Conservation (phyloP, 306 rosid genomes). For the Quercus alba region DNA sequence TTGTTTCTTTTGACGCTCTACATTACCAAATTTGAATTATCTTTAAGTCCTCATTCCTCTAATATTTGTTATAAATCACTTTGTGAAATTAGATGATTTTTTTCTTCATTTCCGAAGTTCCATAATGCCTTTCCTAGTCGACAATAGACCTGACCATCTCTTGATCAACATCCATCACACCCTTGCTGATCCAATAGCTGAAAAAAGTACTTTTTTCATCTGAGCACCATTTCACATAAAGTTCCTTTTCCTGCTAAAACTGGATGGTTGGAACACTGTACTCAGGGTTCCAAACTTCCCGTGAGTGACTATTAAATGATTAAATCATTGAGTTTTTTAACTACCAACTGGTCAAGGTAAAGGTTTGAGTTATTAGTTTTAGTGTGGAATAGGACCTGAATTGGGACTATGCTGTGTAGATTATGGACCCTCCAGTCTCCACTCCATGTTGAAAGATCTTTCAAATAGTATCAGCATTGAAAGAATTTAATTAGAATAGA, state of each 20-base stretch:
- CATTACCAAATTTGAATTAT: background rate
- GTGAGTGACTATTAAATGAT: background rate
- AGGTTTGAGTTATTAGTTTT: background rate
- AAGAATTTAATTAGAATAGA: background rate
- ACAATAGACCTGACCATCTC: background rate
- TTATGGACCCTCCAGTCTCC: background rate
- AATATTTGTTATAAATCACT: background rate
- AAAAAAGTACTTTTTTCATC: background rate
- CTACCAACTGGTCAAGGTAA: background rate
- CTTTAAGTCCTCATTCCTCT: background rate
- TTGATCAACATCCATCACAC: background rate
- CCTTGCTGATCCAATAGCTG: background rate
- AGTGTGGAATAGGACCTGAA: background rate
- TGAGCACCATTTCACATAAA: background rate
- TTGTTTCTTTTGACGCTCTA: no score
- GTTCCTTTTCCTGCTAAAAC: background rate
- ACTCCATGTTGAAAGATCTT: background rate
- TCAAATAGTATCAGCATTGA: background rate
- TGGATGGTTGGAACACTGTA: background rate
- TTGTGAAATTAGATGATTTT: background rate
- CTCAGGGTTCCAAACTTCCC: background rate
- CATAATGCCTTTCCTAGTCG: background rate
- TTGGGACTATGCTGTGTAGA: background rate
- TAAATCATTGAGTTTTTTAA: background rate
- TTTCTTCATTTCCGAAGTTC: background rate